Evolutionary conservation across 352 stramenopile species (phyloP).

Genomic region (Globisporangium nagaii): DNA sequence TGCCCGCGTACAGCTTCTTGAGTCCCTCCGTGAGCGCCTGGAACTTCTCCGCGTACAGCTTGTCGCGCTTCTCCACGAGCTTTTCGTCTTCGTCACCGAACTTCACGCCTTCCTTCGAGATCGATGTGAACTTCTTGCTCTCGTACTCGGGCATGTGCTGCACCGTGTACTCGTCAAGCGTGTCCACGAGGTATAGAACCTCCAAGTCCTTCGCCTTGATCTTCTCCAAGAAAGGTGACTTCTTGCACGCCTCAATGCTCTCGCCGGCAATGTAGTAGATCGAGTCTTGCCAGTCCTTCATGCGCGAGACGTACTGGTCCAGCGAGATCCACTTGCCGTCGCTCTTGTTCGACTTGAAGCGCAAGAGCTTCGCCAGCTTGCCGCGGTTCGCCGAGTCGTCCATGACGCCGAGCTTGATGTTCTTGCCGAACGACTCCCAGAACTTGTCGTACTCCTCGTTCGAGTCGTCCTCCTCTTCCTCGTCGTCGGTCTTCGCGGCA

Average conservation of each 20-base stretch:
- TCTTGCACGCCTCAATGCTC: conserved; percentile 88
- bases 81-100: conserved; percentile 98
- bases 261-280: conserved; percentile 99
- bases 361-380: conserved; percentile 96
- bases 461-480: conserved; percentile 54
- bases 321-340: conserved; percentile 91
- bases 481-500: conserved; percentile 61
- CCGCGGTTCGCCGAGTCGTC: conserved; percentile 94
- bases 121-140: conserved; percentile 94
- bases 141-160: conserved; percentile 93
- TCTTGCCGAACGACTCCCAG: conserved; percentile 97
- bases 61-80: conserved; percentile 90
- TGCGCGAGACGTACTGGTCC: conserved; percentile 95
- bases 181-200: conserved; percentile 98
- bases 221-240: conserved; percentile 97
- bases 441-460: conserved; percentile 96
- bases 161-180: conserved; percentile 98
- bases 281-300: conserved; percentile 99
- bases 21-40: conserved; percentile 94
- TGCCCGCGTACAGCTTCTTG: conserved; percentile 94
- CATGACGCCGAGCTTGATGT: conserved; percentile 99
- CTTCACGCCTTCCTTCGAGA: conserved; percentile 98
- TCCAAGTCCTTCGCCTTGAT: conserved; percentile 96
- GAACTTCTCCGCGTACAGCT: conserved; percentile 97
- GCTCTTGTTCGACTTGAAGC: conserved; percentile 95